A percentile compares a stretch with the other conserved stretches of the same genome.
Conservation (phyloP, 2,329 filamentous ascomycete species). For the Cytospora schulzeri region DNA sequence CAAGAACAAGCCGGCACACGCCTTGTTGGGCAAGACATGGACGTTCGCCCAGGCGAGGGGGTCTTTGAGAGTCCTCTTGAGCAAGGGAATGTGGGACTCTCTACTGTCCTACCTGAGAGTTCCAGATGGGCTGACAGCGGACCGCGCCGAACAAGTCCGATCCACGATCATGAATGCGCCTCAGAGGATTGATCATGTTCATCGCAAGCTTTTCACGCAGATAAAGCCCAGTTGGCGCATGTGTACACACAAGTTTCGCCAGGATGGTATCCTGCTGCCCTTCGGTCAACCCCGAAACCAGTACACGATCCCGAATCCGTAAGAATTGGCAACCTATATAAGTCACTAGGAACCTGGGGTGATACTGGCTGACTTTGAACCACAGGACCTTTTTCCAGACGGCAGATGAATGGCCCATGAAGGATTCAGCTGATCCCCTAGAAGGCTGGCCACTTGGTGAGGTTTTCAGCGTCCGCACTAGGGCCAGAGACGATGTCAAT, state of each 20-base stretch:
- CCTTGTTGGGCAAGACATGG: background rate
- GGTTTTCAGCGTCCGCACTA: background rate
- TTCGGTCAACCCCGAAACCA: background rate
- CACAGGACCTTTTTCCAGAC: background rate
- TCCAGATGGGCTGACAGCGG: background rate
- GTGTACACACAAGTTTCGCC: background rate
- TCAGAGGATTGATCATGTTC: background rate
- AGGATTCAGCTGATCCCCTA: background rate
- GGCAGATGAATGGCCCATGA: slow-evolving; percentile 1
- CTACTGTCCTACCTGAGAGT: background rate
- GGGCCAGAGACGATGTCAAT: background rate
- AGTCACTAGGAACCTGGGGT: background rate
- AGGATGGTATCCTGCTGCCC: slow-evolving; percentile 6
- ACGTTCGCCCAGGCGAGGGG: background rate
- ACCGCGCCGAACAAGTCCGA: background rate
- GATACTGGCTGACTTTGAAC: background rate
- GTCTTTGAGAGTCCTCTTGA: background rate
- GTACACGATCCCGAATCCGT: slow-evolving; percentile 2
- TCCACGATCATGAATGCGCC: background rate
- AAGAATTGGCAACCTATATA: background rate
- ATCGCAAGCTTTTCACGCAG: background rate
- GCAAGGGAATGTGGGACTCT: background rate
- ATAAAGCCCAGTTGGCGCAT: background rate
- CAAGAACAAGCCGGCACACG: background rate
- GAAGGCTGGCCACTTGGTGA: background rate